Conservation (phyloP, 2,329 filamentous ascomycete species). For the Trichophyton mentagrophytes region DNA sequence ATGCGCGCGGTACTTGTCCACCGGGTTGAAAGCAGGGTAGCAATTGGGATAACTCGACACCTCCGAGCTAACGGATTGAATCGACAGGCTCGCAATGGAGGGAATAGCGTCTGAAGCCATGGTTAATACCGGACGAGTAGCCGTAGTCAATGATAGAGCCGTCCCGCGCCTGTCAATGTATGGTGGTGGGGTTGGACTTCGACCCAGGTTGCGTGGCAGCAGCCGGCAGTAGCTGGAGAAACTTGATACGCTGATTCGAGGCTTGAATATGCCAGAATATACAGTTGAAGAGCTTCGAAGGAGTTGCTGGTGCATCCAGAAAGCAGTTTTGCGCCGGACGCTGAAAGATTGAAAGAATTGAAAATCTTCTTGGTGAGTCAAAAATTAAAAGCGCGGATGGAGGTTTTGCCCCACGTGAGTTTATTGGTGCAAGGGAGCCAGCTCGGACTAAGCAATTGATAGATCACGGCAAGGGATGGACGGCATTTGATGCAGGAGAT, state of each 20-base stretch:
- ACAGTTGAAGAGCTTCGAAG: not conserved
- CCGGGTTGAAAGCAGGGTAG: constrained; percentile 34
- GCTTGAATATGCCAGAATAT: not conserved
- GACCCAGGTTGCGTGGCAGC: not conserved
- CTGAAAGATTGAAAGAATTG: not conserved
- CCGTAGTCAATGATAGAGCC: not conserved
- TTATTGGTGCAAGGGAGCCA: not conserved
- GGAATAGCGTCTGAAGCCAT: constrained; percentile 27
- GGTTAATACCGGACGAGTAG: constrained; percentile 7
- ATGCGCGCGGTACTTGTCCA: constrained; percentile 36
- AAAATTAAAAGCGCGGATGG: not conserved
- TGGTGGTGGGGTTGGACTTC: not conserved
- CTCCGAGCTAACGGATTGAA: constrained; percentile 27
- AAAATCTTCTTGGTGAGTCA: not conserved
- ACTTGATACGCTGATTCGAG: not conserved
- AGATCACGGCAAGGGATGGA: not conserved
- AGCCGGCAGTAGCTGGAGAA: not conserved
- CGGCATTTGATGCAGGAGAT: not conserved
- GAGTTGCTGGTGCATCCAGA: constrained; percentile 5
- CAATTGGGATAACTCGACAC: constrained; percentile 30
- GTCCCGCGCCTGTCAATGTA: not conserved
- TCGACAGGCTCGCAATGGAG: constrained; percentile 27
- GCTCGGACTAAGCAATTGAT: not conserved
- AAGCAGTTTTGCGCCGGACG: not conserved
- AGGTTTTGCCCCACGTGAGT: not conserved